Evolutionary conservation across 164 flowering plant species (phyloP), one percentile per base, ranked within the genome.

Genomic region (Platanus orientalis): DNA sequence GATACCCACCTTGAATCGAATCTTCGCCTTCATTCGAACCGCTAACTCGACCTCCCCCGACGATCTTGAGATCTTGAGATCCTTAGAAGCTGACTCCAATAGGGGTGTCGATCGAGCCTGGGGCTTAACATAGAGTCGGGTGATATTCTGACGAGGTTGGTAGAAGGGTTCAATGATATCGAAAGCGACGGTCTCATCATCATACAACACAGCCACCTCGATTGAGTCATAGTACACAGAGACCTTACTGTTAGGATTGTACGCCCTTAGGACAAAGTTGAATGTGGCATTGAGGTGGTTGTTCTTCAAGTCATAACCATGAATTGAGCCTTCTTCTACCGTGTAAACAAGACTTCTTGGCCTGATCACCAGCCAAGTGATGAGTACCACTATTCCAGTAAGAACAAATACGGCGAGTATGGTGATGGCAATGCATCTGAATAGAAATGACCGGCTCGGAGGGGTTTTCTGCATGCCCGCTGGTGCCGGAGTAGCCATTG

Each of bases 191-290:
- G 60, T 70, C 24, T 84, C 81, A 20, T 78, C 87, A 10, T 78
- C 75, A 25, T 76, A 82, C 1, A 28, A 24, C 20, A 83, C 83
- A 0, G 68, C 57, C 0, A 80, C 81, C 11, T 79, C 69, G 25
- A 87, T 60, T 2, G 69, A 69, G 59, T 87, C 89, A 40, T 92
- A 86, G 79, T 81, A 81, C 1, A 91, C 7, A 1, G 87, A 73
- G 49, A 85, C 70, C 66, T 59, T 76, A 0, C 12, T 27, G 75
- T 84, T 92, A 19, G 89, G 97, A 39, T 92, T 92, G 51, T 80
- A 53, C 3, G 84, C 71, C 27, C 72, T 72, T 0, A 89, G 9
- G 40, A 40, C 50, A 25, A 92, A 73, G 49, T 77, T 62, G 61
- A 84, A 87, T 29, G 74, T 62, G 50, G 89, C 80, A 39, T 68